phyloP scores from a whole-genome alignment of 2,329 filamentous ascomycete species.

The Annulohypoxylon truncatum region DNA sequence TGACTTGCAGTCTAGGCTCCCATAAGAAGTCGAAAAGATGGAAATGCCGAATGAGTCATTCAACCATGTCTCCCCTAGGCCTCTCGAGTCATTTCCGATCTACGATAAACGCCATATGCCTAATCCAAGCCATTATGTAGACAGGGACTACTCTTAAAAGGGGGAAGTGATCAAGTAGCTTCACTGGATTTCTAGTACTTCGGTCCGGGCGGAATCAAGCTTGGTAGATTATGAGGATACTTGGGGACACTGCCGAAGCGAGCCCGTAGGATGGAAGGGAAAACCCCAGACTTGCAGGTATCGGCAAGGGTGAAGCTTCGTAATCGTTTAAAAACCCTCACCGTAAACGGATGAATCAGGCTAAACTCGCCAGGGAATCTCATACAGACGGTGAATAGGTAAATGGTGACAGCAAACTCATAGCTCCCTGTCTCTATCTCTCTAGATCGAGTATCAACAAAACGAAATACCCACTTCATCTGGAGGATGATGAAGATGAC shows the following conservation, averaged over 20 bases:
- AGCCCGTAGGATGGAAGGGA: neutral
- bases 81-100: conserved; percentile 8
- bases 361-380: conserved; percentile 2
- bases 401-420: neutral
- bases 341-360: neutral
- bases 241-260: neutral
- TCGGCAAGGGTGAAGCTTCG: neutral
- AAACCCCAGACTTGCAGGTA: neutral
- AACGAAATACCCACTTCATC: conserved; percentile 2
- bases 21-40: neutral
- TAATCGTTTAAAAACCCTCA: neutral
- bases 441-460: neutral
- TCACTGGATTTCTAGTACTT: neutral
- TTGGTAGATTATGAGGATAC: neutral
- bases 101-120: conserved; percentile 2
- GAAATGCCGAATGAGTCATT: neutral
- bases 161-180: neutral
- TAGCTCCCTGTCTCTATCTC: neutral
- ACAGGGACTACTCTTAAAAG: neutral
- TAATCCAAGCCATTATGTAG: neutral
- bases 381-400: neutral
- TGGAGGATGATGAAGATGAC: neutral
- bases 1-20: neutral
- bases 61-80: neutral
- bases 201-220: neutral